These are phyloP conservation scores for Coprinopsis strossmayeri DNA, from an alignment of 768 basidiomycete species.

Conservation along the genomic window DNA sequence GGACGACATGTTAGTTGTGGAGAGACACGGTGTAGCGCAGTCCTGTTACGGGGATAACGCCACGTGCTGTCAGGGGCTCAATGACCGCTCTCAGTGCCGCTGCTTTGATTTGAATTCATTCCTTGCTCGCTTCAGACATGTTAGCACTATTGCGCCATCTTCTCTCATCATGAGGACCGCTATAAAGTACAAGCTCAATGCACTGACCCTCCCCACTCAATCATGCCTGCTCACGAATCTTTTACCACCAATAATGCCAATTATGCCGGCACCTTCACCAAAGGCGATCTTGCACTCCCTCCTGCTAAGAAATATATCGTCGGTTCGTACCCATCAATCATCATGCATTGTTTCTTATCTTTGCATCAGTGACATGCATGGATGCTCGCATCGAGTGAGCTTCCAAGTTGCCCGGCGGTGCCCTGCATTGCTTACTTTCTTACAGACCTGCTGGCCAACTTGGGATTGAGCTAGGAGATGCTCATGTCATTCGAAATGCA, in stretches of 20 bases:
- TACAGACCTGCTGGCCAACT: constrained; percentile 50
- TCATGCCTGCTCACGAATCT: constrained; percentile 24
- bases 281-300: constrained; percentile 28
- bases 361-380: constrained; percentile 57
- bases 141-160: too few relatives aligned
- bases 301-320: constrained; percentile 28
- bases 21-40: background rate
- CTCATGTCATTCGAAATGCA: constrained; percentile 72
- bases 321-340: constrained; percentile 15
- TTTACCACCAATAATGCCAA: constrained; percentile 35
- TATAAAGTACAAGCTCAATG: too few relatives aligned
- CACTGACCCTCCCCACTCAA: background rate
- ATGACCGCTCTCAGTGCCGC: too few relatives aligned
- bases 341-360: too few relatives aligned
- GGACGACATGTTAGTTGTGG: constrained; percentile 18
- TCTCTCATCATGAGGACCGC: too few relatives aligned
- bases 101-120: too few relatives aligned
- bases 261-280: constrained; percentile 42
- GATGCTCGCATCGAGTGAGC: constrained; percentile 64
- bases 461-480: constrained; percentile 59
- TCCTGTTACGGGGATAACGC: too few relatives aligned
- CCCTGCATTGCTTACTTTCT: constrained; percentile 5
- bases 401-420: background rate
- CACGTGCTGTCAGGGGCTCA: too few relatives aligned
- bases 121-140: too few relatives aligned